Evolutionary conservation across 345 rosid genomes (phyloP).

Genomic region (Diplotaxis tenuifolia): DNA sequence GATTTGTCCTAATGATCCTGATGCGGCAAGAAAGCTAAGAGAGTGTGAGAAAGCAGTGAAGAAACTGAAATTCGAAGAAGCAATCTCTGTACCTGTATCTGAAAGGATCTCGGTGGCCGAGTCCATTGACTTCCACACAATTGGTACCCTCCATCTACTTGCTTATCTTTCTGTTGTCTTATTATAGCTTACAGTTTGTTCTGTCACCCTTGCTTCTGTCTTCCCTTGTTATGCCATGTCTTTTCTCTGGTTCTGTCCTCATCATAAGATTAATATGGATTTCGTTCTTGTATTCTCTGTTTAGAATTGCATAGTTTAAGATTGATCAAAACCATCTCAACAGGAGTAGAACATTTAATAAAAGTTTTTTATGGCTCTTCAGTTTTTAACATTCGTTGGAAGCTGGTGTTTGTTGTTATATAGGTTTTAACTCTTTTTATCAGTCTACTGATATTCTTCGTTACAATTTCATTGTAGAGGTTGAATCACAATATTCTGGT

Average conservation of each 20-base stretch:
- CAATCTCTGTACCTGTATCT: slow-evolving; percentile 76
- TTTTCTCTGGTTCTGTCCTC: slow-evolving; percentile 45
- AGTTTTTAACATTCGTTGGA: neutral
- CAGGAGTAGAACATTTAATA: neutral
- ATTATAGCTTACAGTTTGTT: slow-evolving; percentile 7
- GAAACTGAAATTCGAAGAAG: slow-evolving; percentile 97
- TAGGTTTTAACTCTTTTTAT: neutral
- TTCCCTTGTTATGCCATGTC: slow-evolving; percentile 32
- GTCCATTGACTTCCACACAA: slow-evolving; percentile 71
- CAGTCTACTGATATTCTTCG: slow-evolving; percentile 21
- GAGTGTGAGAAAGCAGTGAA: slow-evolving; percentile 94
- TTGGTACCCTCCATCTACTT: slow-evolving; percentile 49
- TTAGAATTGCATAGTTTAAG: neutral
- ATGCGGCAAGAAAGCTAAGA: slow-evolving; percentile 80
- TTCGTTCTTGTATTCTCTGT: neutral
- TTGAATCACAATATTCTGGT: slow-evolving; percentile 93
- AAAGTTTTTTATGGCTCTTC: slow-evolving; percentile 2
- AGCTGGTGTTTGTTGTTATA: neutral
- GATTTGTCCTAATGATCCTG: slow-evolving; percentile 90
- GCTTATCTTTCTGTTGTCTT: neutral
- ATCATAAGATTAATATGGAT: slow-evolving; percentile 21
- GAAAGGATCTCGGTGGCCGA: slow-evolving; percentile 78
- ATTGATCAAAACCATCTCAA: slow-evolving; percentile 22
- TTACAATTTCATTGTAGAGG: slow-evolving; percentile 53
- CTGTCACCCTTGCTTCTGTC: slow-evolving; percentile 1